Conservation (phyloP, 1,284 basidiomycete species). For the Ceratobasidium sp. region DNA sequence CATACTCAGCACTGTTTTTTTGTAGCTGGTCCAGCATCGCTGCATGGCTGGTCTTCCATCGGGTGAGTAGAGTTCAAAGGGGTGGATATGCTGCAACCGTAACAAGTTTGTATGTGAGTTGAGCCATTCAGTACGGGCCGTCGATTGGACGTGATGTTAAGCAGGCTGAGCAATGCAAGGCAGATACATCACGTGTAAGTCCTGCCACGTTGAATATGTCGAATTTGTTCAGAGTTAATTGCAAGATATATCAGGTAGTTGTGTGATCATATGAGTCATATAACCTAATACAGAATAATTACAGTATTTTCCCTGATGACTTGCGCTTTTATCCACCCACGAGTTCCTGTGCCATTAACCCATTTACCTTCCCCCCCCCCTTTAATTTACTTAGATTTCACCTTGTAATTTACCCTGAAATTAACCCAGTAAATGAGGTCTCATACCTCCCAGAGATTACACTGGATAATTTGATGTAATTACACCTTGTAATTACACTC, state of each 20-base stretch:
- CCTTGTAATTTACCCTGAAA: no score
- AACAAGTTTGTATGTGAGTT: no score
- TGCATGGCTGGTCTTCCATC: neutral
- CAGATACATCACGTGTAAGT: neutral
- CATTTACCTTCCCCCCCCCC: neutral
- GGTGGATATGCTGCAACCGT: neutral
- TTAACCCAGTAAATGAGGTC: no score
- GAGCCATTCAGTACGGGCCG: no score
- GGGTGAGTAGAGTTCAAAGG: neutral
- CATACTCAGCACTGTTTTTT: neutral
- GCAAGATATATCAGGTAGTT: neutral
- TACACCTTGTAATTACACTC: no score
- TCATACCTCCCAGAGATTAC: no score
- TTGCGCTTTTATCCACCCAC: no score
- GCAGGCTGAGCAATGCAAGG: neutral
- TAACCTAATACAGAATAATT: neutral
- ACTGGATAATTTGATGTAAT: no score
- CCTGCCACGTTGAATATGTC: neutral
- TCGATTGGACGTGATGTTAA: neutral
- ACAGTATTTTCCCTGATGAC: neutral
- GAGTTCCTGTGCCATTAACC: neutral
- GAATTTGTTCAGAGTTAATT: neutral
- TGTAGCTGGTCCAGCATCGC: neutral
- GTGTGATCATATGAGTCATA: neutral
- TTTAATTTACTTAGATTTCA: no score